A percentile compares a stretch with the other conserved stretches of the same genome.
Evolutionary conservation across 106 monocot genomes (phyloP).

Genomic region (Dioscorea dumetorum): DNA sequence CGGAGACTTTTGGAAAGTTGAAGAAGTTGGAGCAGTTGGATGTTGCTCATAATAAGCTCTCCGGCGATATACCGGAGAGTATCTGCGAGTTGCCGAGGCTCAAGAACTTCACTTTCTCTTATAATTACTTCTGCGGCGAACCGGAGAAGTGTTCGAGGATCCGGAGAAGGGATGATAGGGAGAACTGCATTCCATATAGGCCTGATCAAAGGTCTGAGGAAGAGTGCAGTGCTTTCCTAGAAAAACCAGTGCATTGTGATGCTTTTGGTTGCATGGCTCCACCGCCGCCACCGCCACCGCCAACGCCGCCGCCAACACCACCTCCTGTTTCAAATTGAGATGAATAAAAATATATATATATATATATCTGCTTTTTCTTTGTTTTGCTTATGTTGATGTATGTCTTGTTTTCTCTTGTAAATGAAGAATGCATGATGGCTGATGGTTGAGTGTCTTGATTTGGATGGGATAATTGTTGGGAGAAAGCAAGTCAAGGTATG

Average conservation of each 20-base stretch:
- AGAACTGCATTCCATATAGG: constrained; percentile 44
- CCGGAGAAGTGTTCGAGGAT: constrained; percentile 41
- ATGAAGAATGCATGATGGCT: neutral
- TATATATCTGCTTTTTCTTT: neutral
- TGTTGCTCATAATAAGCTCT: constrained; percentile 54
- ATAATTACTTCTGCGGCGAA: constrained; percentile 65
- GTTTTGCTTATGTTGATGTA: neutral
- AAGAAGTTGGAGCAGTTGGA: constrained; percentile 52
- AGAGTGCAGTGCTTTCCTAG: constrained; percentile 40
- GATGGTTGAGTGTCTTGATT: neutral
- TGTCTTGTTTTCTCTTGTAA: neutral
- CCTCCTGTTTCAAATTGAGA: too few species aligned
- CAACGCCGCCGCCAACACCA: neutral
- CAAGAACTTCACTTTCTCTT: constrained; percentile 63
- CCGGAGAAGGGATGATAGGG: constrained; percentile 23
- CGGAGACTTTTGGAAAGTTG: constrained; percentile 52
- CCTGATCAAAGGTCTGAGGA: constrained; percentile 37
- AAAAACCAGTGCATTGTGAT: constrained; percentile 33
- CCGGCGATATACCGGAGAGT: constrained; percentile 46
- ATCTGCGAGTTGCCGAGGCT: constrained; percentile 56
- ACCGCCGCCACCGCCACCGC: constrained; percentile 5
- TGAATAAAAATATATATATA: neutral
- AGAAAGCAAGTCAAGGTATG: too few species aligned
- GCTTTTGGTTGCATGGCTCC: constrained; percentile 22
- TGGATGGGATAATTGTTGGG: too few species aligned